phyloP scores from a whole-genome alignment of 495 filamentous ascomycete genomes.

The Hypomontagnella submonticulosa region DNA sequence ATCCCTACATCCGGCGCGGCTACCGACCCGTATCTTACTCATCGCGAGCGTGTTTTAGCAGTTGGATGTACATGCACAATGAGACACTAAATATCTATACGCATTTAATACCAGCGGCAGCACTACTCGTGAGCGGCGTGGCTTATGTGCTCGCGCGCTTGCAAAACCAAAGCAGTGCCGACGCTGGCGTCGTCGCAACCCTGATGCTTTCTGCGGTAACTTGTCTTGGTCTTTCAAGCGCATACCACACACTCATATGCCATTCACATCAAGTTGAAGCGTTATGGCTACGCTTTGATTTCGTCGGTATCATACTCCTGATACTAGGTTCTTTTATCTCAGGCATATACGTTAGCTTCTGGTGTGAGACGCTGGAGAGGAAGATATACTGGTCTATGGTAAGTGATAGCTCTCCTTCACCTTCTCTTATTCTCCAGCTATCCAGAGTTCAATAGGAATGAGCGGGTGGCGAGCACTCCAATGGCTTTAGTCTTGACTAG shows the following conservation, averaged over 20 bases:
- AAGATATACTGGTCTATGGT: slow-evolving; percentile 62
- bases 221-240: slow-evolving; percentile 56
- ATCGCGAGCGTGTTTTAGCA: slow-evolving; percentile 69
- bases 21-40: slow-evolving; percentile 78
- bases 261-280: slow-evolving; percentile 56
- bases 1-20: slow-evolving; percentile 76
- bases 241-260: slow-evolving; percentile 64
- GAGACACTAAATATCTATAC: slow-evolving; percentile 87
- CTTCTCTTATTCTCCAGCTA: background rate
- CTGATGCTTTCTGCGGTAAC: slow-evolving; percentile 53
- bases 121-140: slow-evolving; percentile 39
- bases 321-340: slow-evolving; percentile 61
- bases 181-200: slow-evolving; percentile 53
- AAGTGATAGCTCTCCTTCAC: slow-evolving; percentile 21
- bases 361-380: slow-evolving; percentile 54
- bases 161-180: slow-evolving; percentile 48
- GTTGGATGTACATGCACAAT: slow-evolving; percentile 81
- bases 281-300: slow-evolving; percentile 59
- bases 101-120: slow-evolving; percentile 67
- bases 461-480: too few relatives aligned
- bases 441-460: background rate
- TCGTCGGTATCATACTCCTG: slow-evolving; percentile 59
- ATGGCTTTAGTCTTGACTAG: background rate
- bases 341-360: slow-evolving; percentile 64
- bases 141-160: slow-evolving; percentile 35